Evolutionary conservation across 2,329 filamentous ascomycete species (phyloP).

Genomic region (Alternaria viburni): DNA sequence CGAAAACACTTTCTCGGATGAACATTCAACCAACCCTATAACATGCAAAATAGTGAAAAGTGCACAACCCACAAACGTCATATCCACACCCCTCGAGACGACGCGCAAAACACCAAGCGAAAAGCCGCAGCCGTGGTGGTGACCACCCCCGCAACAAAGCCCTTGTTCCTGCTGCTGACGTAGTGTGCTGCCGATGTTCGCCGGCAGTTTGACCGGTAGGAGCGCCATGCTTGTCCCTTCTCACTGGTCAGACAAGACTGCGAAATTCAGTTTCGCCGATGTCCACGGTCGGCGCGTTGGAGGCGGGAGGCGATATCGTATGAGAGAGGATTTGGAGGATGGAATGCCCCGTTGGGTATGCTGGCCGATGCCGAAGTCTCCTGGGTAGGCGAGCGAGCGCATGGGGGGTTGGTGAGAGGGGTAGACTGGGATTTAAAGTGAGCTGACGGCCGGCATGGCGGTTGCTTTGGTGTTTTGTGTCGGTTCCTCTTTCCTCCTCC

Average conservation of each 20-base stretch:
- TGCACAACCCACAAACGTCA: neutral
- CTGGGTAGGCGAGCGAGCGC: neutral
- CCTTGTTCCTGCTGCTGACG: constrained; percentile 19
- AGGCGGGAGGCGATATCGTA: neutral
- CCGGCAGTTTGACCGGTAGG: constrained; percentile 24
- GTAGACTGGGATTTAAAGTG: constrained; percentile 7
- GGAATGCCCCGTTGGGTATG: constrained; percentile 5
- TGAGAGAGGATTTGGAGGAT: neutral
- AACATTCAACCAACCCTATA: neutral
- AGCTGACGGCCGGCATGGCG: neutral
- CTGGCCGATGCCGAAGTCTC: constrained; percentile 9
- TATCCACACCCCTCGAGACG: neutral
- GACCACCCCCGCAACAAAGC: constrained; percentile 24
- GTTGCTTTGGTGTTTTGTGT: neutral
- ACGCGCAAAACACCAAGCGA: constrained; percentile 6
- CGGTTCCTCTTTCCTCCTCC: neutral
- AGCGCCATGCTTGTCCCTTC: constrained; percentile 7
- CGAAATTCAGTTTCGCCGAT: constrained; percentile 1
- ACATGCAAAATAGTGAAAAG: neutral
- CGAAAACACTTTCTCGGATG: neutral
- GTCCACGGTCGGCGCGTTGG: neutral
- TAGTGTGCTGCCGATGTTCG: constrained; percentile 31
- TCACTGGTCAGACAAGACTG: neutral
- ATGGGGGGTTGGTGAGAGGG: neutral
- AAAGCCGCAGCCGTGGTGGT: constrained; percentile 3